phyloP scores from a whole-genome alignment of 257 asterid genomes.

The Ajuga chamaepitys region DNA sequence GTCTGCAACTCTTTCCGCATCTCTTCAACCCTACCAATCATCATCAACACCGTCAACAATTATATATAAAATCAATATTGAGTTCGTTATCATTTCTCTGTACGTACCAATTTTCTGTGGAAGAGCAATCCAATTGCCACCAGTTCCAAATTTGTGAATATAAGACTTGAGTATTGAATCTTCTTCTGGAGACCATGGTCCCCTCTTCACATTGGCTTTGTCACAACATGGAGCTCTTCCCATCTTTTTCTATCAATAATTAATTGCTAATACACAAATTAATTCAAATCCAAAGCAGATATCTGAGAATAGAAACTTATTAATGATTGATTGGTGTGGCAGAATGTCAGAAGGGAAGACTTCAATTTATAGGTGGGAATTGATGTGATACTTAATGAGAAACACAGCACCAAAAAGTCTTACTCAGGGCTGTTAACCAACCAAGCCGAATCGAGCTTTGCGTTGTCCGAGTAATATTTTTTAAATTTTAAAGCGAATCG shows the following conservation, averaged over 20 bases:
- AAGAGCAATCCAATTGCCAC: conserved; percentile 93
- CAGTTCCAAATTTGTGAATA: conserved; percentile 62
- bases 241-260: too few relatives aligned
- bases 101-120: conserved; percentile 70
- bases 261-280: background rate
- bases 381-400: conserved; percentile 55
- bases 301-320: background rate
- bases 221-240: conserved; percentile 98
- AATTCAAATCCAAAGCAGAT: background rate
- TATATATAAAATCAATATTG: too few relatives aligned
- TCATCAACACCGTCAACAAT: too few relatives aligned
- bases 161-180: conserved; percentile 75
- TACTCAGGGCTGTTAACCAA: too few relatives aligned
- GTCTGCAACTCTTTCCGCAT: conserved; percentile 88
- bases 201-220: conserved; percentile 83
- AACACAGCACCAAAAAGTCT: conserved; percentile 44
- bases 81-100: too few relatives aligned
- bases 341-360: conserved; percentile 54
- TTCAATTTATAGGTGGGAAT: conserved; percentile 50
- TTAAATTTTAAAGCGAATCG: too few relatives aligned
- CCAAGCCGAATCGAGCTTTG: too few relatives aligned
- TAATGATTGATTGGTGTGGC: conserved; percentile 17
- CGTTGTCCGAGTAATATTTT: too few relatives aligned
- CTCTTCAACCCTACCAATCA: conserved; percentile 60
- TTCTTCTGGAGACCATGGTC: conserved; percentile 96